Conservation (phyloP, 2,329 filamentous ascomycete genomes). For the Domatiomyces globalis region DNA sequence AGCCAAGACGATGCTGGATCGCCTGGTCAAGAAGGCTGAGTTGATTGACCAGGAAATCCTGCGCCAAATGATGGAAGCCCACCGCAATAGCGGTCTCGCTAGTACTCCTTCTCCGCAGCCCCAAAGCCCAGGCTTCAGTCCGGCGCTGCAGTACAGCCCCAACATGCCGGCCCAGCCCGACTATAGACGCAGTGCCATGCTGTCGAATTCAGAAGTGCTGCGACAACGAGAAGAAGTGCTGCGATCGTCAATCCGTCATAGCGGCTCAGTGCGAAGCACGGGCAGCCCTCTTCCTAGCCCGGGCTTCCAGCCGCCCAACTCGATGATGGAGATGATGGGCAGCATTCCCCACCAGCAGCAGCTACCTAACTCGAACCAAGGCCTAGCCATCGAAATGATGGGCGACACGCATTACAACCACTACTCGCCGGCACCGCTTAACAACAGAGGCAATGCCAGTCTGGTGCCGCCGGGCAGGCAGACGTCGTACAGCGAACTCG, state of each 20-base stretch:
- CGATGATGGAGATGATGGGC: constrained; percentile 1
- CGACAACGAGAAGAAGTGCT: background rate
- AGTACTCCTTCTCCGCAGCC: constrained; percentile 8
- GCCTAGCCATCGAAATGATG: constrained; percentile 17
- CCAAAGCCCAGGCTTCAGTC: constrained; percentile 4
- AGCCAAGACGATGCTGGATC: constrained; percentile 55
- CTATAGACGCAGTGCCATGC: background rate
- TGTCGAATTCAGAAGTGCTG: background rate
- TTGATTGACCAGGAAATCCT: constrained; percentile 22
- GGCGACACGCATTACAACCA: constrained; percentile 9
- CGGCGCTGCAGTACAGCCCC: background rate
- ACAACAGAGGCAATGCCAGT: constrained; percentile 1
- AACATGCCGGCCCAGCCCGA: background rate
- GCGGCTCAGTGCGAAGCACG: background rate
- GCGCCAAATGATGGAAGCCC: constrained; percentile 14
- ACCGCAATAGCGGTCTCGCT: background rate
- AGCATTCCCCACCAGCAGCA: background rate
- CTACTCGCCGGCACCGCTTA: background rate
- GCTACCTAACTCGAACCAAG: constrained; percentile 3
- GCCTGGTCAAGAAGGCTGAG: constrained; percentile 41
- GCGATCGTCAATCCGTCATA: background rate
- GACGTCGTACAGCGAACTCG: constrained; percentile 8
- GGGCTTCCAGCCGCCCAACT: background rate
- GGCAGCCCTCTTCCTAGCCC: background rate
- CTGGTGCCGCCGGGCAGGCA: background rate